A percentile compares a stretch with the other conserved stretches of the same genome.
Conservation (phyloP, 192 early-diverging fungal species). For the Coemansia sp. region DNA sequence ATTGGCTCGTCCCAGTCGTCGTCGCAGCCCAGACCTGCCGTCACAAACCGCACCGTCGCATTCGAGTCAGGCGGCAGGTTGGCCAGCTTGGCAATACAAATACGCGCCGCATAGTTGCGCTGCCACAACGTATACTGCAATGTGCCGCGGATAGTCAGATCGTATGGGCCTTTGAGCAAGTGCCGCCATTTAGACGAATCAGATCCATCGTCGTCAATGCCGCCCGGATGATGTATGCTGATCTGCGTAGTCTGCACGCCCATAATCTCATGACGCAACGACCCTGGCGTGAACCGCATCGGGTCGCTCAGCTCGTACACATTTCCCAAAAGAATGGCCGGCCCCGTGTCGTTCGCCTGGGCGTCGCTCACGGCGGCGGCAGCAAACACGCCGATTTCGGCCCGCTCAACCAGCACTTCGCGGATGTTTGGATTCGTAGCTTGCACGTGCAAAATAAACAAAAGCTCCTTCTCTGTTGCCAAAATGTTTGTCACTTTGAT, state of each 20-base stretch:
- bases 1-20: conserved; percentile 48
- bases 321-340: conserved; percentile 49
- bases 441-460: conserved; percentile 64
- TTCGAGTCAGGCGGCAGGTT: conserved; percentile 43
- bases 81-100: conserved; percentile 55
- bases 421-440: conserved; percentile 61
- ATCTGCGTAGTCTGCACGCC: conserved; percentile 49
- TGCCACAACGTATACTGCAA: conserved; percentile 57
- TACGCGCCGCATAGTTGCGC: conserved; percentile 51
- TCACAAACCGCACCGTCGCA: conserved; percentile 13
- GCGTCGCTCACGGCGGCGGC: conserved; percentile 41
- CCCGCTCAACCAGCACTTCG: conserved; percentile 57
- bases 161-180: conserved; percentile 51
- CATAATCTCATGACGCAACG: conserved; percentile 26
- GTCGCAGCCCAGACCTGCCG: conserved; percentile 46
- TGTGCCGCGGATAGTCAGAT: conserved; percentile 56
- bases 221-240: conserved; percentile 50
- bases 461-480: conserved; percentile 67
- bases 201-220: conserved; percentile 30
- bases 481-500: conserved; percentile 59
- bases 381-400: conserved; percentile 67
- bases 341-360: conserved; percentile 38
- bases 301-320: conserved; percentile 52
- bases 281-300: conserved; percentile 46
- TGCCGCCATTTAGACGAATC: conserved; percentile 46